Conservation (phyloP, 2,329 filamentous ascomycete genomes). For the Fusarium heterosporum region DNA sequence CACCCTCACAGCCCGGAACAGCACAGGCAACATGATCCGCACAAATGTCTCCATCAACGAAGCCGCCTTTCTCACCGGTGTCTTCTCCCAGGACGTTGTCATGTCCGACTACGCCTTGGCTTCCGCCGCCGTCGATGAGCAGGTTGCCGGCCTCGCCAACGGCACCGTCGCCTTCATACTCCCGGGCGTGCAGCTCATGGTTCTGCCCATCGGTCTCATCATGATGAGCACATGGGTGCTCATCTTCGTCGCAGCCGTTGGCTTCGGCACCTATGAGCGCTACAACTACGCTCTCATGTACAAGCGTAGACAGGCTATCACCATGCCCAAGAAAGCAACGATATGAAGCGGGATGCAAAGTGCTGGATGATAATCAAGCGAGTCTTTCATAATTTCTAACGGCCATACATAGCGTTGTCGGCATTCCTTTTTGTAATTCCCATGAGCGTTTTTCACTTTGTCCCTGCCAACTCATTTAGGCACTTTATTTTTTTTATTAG, state of each 20-base stretch:
- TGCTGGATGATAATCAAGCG: constrained; percentile 19
- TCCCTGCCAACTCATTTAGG: constrained; percentile 36
- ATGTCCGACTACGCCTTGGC: constrained; percentile 63
- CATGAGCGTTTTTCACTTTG: constrained; percentile 39
- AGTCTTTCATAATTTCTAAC: constrained; percentile 30
- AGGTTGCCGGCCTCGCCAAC: constrained; percentile 59
- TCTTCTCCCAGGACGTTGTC: constrained; percentile 71
- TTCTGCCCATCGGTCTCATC: constrained; percentile 77
- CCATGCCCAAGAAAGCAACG: constrained; percentile 32
- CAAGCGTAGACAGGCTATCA: constrained; percentile 53
- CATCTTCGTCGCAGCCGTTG: constrained; percentile 68
- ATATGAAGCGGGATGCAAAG: constrained; percentile 12
- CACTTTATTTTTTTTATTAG: constrained; percentile 37
- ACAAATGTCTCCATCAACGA: constrained; percentile 77
- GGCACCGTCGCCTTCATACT: constrained; percentile 73
- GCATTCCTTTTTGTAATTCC: constrained; percentile 24
- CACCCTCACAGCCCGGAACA: constrained; percentile 69
- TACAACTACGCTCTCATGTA: constrained; percentile 75
- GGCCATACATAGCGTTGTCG: constrained; percentile 39
- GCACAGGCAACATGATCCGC: constrained; percentile 63
- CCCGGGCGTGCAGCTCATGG: constrained; percentile 74
- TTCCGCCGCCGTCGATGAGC: constrained; percentile 61
- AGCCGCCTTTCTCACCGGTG: constrained; percentile 76
- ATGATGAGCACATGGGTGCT: constrained; percentile 72
- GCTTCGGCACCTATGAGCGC: constrained; percentile 73